phyloP scores from a whole-genome alignment of 1,284 basidiomycete species.

The Ustanciosporium gigantosporum region DNA sequence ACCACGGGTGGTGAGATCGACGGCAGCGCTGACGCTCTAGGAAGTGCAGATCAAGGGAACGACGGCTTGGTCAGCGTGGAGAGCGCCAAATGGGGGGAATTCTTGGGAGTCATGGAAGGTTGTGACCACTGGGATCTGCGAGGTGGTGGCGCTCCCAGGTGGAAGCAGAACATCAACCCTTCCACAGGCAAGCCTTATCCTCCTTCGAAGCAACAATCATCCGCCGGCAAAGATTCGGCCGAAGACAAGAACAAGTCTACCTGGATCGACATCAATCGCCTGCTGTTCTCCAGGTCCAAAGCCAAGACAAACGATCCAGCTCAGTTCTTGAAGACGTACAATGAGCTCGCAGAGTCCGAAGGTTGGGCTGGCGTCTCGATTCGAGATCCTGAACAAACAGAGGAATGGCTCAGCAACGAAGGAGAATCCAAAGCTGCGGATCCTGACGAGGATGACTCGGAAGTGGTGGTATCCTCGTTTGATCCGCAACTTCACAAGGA shows the following conservation, averaged over 20 bases:
- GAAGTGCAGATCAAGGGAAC: conserved; percentile 75
- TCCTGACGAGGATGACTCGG: conserved; percentile 9
- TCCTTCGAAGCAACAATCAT: conserved; percentile 8
- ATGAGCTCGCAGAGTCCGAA: conserved; percentile 13
- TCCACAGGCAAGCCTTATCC: conserved; percentile 42
- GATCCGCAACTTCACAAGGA: conserved; percentile 22
- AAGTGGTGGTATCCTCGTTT: conserved; percentile 20
- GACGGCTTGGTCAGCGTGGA: conserved; percentile 89
- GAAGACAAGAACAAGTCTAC: conserved; percentile 8
- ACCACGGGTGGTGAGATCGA: conserved; percentile 52
- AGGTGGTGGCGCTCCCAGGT: conserved; percentile 68
- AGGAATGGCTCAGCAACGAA: conserved; percentile 3
- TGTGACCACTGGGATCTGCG: conserved; percentile 97
- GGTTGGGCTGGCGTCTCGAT: conserved; percentile 33
- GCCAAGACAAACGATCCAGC: neutral
- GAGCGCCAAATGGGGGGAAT: conserved; percentile 57
- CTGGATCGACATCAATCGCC: conserved; percentile 52
- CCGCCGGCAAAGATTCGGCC: conserved; percentile 2
- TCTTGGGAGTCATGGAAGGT: conserved; percentile 83
- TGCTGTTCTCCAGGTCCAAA: conserved; percentile 37
- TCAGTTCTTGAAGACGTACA: conserved; percentile 7
- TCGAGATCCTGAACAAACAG: conserved; percentile 16
- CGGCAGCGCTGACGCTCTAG: conserved; percentile 60
- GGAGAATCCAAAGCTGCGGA: conserved; percentile 4
- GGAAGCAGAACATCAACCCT: conserved; percentile 55